Evolutionary conservation across 768 basidiomycete genomes (phyloP), one percentile per base, ranked within the genome.

Genomic region (Lentinula sp.): DNA sequence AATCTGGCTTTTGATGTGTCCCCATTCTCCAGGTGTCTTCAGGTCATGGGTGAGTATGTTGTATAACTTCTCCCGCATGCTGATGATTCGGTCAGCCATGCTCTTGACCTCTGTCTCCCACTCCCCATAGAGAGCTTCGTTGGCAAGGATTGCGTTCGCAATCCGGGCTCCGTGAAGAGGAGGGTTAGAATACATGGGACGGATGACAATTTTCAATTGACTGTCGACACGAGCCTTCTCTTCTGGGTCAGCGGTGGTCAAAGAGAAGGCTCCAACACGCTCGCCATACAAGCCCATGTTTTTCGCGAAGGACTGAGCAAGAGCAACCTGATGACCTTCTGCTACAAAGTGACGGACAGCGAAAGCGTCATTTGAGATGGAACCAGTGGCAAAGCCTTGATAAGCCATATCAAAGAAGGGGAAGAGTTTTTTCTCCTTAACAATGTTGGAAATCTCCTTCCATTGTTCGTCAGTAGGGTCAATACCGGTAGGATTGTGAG

Each of bases 331-430:
- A 77, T 97, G 95, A 23, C 93, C 92, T 72, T 93, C 80, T 18
- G 86, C 80, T 57, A 96, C 91, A 72, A 99, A 98, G 77, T 96
- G 86, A 65, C 96, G 91, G 61, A 98, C 86, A 35, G 96, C 94
- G 73, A 93, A 95, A 10, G 96, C 97, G 70, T 99, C 97, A 60
- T 86, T 87, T 65, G 87, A 73, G 65, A 93, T 94, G 56, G 87
- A 87, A 55, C 97, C 97, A 23, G 95, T 97, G 39, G 97, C 96
- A 73, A 99, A 99, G 56, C 97, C 97, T 75, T 97, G 94, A 80
- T 99, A 99, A 15, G 97, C 96, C 95, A 98, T 98, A 76, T 99
- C 97, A 73, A 98, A 98, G 86, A 98, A 94, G 57, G 96, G 91
- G 86, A 98, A 96, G 67, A 96, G 84, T 65, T 86, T 84, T 79